Conservation (phyloP, 164 flowering plant species). For the Dillenia suffruticosa region DNA sequence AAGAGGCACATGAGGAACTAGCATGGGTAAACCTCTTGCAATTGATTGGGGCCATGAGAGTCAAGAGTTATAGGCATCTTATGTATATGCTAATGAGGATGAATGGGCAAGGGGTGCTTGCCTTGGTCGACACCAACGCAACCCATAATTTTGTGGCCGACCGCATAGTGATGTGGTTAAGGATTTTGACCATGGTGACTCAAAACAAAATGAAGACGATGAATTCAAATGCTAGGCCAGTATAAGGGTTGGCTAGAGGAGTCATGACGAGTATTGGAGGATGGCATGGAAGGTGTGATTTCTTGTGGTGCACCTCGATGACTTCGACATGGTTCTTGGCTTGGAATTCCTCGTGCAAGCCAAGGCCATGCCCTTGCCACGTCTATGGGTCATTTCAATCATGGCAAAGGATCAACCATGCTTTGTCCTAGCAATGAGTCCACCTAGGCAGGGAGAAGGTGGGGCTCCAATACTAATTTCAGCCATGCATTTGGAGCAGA, state of each 20-base stretch:
- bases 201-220: neutral
- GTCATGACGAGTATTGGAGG: too few relatives aligned
- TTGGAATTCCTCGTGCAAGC: too few relatives aligned
- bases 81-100: neutral
- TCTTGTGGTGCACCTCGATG: too few relatives aligned
- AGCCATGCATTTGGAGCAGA: too few relatives aligned
- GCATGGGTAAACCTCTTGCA: neutral
- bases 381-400: too few relatives aligned
- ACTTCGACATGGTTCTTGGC: too few relatives aligned
- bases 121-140: conserved; percentile 6
- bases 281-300: too few relatives aligned
- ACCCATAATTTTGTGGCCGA: conserved; percentile 12
- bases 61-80: neutral
- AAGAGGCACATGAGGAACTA: neutral
- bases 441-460: too few relatives aligned
- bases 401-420: too few relatives aligned
- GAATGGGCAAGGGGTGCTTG: neutral
- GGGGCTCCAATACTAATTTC: too few relatives aligned
- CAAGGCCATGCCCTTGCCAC: too few relatives aligned
- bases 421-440: too few relatives aligned
- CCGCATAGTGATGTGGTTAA: neutral
- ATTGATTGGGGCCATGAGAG: neutral
- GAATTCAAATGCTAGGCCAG: neutral
- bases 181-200: neutral
- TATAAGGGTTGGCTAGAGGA: neutral